Conservation (phyloP, 805 yeast genomes). For the Nakazawaea anatomiae region DNA sequence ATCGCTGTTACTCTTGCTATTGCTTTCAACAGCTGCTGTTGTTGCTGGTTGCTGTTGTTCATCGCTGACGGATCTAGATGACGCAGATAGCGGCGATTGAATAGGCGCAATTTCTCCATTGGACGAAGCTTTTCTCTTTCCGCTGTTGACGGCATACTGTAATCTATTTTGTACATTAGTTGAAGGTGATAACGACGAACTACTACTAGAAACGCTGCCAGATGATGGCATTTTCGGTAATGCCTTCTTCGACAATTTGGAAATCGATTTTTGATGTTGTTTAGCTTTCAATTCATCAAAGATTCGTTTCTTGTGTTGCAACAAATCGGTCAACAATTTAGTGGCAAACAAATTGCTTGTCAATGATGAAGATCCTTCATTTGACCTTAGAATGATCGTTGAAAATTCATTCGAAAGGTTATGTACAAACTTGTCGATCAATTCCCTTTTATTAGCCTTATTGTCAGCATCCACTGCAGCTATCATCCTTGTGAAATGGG, state of each 20-base stretch:
- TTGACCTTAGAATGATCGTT: constrained; percentile 52
- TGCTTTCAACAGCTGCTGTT: no score
- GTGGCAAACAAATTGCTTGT: constrained; percentile 52
- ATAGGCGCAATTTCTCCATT: neutral
- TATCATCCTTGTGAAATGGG: constrained; percentile 66
- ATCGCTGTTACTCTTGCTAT: no score
- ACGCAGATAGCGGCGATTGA: neutral
- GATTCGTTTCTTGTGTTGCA: constrained; percentile 53
- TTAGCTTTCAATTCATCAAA: constrained; percentile 51
- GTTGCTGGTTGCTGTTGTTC: constrained; percentile 10
- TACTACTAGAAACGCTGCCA: neutral
- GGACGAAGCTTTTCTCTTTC: neutral
- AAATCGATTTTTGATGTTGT: neutral
- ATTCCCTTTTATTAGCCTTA: constrained; percentile 27
- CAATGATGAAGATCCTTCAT: constrained; percentile 28
- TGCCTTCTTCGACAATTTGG: neutral
- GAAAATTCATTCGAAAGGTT: constrained; percentile 66
- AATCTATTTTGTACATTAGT: constrained; percentile 16
- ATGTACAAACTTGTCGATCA: constrained; percentile 29
- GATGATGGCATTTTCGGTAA: constrained; percentile 7
- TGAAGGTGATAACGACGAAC: neutral
- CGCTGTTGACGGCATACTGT: constrained; percentile 1
- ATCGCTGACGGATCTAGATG: neutral
- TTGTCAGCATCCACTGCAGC: constrained; percentile 33
- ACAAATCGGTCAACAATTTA: constrained; percentile 55